Evolutionary conservation across 2,329 filamentous ascomycete genomes (phyloP).

Genomic region (Botrytis galanthina): DNA sequence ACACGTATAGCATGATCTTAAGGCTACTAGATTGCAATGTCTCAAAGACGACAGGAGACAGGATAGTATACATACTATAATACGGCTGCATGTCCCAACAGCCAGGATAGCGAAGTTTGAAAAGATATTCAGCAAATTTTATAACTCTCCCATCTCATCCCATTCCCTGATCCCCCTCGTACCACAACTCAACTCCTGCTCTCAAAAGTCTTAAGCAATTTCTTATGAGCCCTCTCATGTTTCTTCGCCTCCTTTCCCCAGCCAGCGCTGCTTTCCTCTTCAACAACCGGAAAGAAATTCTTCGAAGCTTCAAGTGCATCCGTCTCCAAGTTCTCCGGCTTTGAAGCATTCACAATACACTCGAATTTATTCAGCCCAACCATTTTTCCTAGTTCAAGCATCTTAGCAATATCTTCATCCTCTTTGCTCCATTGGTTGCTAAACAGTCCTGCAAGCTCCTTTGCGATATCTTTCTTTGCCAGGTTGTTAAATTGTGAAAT

Average conservation of each 20-base stretch:
- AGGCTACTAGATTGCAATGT: neutral
- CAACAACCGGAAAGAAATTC: neutral
- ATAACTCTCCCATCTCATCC: neutral
- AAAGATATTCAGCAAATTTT: neutral
- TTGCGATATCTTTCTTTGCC: neutral
- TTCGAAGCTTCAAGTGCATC: neutral
- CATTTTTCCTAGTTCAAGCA: conserved; percentile 8
- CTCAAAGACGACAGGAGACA: neutral
- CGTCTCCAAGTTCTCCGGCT: neutral
- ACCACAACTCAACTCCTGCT: neutral
- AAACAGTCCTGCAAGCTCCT: neutral
- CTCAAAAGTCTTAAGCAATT: conserved; percentile 1
- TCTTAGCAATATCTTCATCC: neutral
- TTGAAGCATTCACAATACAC: conserved; percentile 13
- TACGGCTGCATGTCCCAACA: neutral
- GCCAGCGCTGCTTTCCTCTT: neutral
- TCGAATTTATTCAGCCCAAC: conserved; percentile 18
- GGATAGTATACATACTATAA: neutral
- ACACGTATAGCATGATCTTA: too few species aligned
- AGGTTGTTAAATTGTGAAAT: conserved; percentile 1
- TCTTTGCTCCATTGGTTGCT: conserved; percentile 9
- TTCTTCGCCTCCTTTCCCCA: conserved; percentile 19
- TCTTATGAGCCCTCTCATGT: conserved; percentile 13
- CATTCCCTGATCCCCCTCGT: neutral
- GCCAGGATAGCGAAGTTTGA: neutral